Base-by-base conservation (phyloP, 805 yeast genomes). In the Torulaspora maleeae region DNA sequence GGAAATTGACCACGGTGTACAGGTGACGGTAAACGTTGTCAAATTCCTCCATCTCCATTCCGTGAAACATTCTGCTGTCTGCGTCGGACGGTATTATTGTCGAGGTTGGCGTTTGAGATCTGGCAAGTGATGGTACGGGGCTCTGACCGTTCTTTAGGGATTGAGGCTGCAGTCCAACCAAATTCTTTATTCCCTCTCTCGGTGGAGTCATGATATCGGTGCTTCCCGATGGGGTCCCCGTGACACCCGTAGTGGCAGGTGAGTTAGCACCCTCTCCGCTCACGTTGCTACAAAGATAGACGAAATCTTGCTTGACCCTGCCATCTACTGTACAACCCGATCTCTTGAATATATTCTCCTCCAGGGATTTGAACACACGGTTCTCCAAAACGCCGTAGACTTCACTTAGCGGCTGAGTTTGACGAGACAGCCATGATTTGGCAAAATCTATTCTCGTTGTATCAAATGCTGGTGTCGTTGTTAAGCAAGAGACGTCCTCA, bases 381-480 rank as follows among this genome's bases (percentile, higher is more conserved):
- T 73, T 73, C 65, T 87, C 96, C 75, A 88, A 72, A 39, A 86
- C 72, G 5, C 82, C 81, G 60, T 87, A 87, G 32, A 87, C 84
- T 41, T 78, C 82, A 6, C 91, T 80, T 48, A 72, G 72, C 39
- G 96, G 96, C 66, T 87, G 95, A 10, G 90, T 83, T 66, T 88
- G 95, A 60, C 83, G 86, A 39, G 84, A 72, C 37, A 88, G 72
- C 95, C 96, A 87, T 52, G 81, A 78, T 61, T 79, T 78, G 35
- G 84, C 78, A 62, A 87, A 83, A 47, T 75, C 75, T 0, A 66
- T 55, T 43, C 61, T 65, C 2, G 53, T 43, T 22, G 55, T 55
- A 36, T 59, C 62, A 34, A 63, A 44, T 3, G 57, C 35, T 2
- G 60, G 70, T 8, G 66, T 54, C 13, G 48, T 35, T 7, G 51